A percentile compares a stretch with the other conserved stretches of the same genome.
Evolutionary conservation across 2,329 filamentous ascomycete species (phyloP).

Genomic region (Cladosporium austrohemisphaericum): DNA sequence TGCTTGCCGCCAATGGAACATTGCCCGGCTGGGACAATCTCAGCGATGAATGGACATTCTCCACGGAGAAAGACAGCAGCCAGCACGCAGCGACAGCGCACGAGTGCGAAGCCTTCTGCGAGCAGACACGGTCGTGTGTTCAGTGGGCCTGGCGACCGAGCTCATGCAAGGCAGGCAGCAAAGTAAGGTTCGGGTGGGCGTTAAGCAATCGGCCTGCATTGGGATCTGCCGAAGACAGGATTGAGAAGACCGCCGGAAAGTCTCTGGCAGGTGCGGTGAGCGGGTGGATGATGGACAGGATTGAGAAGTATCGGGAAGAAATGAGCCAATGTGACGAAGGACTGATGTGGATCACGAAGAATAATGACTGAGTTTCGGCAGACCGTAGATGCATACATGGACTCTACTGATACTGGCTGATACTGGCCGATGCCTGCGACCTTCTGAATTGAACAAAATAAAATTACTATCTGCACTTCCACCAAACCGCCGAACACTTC

Average conservation of each 20-base stretch:
- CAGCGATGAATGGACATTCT: slow-evolving; percentile 23
- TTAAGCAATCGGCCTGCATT: slow-evolving; percentile 16
- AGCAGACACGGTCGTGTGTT: slow-evolving; percentile 31
- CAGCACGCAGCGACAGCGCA: slow-evolving; percentile 22
- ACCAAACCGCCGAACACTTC: no score
- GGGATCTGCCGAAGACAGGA: slow-evolving; percentile 16
- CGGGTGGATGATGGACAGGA: slow-evolving; percentile 36
- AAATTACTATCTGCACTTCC: no score
- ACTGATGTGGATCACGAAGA: slow-evolving; percentile 3
- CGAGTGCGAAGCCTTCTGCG: slow-evolving; percentile 32
- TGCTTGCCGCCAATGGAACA: slow-evolving; percentile 20
- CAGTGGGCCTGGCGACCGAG: slow-evolving; percentile 36
- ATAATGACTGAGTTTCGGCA: not conserved
- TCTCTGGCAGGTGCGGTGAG: slow-evolving; percentile 21
- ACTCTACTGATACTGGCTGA: no score
- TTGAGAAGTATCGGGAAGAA: slow-evolving; percentile 15
- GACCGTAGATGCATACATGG: no score
- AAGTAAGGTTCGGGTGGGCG: slow-evolving; percentile 26
- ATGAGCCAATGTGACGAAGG: not conserved
- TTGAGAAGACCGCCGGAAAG: slow-evolving; percentile 22
- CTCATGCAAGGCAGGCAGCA: slow-evolving; percentile 34
- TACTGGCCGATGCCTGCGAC: no score
- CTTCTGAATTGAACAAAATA: no score
- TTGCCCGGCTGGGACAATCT: slow-evolving; percentile 37
- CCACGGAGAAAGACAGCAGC: slow-evolving; percentile 17